These are phyloP conservation scores for Piper longum DNA, from an alignment of 164 flowering plant genomes.

Conservation along the genomic window DNA sequence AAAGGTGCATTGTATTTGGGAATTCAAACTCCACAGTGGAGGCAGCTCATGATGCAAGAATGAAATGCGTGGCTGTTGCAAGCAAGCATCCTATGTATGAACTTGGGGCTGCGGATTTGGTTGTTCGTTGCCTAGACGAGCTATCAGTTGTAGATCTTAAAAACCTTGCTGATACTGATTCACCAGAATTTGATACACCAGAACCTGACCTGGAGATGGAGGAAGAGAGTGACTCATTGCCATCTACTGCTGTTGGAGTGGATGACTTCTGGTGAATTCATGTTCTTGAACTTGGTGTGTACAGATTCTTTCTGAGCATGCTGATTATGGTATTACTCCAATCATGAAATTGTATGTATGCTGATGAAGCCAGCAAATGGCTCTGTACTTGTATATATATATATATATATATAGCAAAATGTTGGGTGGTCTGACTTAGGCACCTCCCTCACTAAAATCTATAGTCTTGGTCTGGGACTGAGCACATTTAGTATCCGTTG, in stretches of 20 bases:
- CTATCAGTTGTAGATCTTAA: slow-evolving; percentile 84
- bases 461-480: too few relatives aligned
- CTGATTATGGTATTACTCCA: neutral
- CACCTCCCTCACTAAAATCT: neutral
- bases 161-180: slow-evolving; percentile 72
- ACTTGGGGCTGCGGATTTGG: slow-evolving; percentile 90
- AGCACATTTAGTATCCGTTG: too few relatives aligned
- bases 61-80: slow-evolving; percentile 97
- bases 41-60: slow-evolving; percentile 89
- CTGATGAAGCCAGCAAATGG: neutral
- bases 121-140: slow-evolving; percentile 72
- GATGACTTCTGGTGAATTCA: slow-evolving; percentile 35
- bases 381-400: neutral
- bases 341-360: neutral
- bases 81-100: slow-evolving; percentile 92
- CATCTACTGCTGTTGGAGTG: slow-evolving; percentile 28
- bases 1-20: slow-evolving; percentile 92
- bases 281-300: slow-evolving; percentile 9
- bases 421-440: neutral
- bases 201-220: slow-evolving; percentile 65
- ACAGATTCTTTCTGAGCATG: slow-evolving; percentile 4
- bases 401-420: neutral
- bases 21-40: slow-evolving; percentile 84
- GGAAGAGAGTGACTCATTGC: slow-evolving; percentile 22
- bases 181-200: slow-evolving; percentile 55